A percentile compares a stretch with the other conserved stretches of the same genome.
phyloP scores from a whole-genome alignment of 768 basidiomycete genomes.

The Termitomyces sp. region DNA sequence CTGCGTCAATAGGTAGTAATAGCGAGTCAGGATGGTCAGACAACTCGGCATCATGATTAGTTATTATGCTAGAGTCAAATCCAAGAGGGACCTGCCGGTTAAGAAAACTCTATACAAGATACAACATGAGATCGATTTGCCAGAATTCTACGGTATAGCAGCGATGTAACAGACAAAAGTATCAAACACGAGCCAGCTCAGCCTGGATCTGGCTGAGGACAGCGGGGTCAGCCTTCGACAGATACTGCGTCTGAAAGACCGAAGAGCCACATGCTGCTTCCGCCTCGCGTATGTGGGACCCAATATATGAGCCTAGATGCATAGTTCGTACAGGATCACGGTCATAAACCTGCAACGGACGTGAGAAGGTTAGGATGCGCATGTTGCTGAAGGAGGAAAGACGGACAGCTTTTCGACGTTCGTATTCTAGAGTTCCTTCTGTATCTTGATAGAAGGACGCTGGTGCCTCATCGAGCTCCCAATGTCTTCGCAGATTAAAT shows the following conservation, averaged over 20 bases:
- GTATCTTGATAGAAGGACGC: conserved; percentile 54
- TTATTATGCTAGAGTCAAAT: background rate
- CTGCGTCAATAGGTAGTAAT: conserved; percentile 50
- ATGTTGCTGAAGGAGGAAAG: conserved; percentile 2
- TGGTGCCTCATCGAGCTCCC: conserved; percentile 65
- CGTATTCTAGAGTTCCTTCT: conserved; percentile 69
- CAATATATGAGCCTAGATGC: conserved; percentile 59
- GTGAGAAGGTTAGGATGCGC: background rate
- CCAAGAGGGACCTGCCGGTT: background rate
- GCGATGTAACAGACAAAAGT: background rate
- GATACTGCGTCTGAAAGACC: conserved; percentile 54
- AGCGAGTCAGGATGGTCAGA: conserved; percentile 42
- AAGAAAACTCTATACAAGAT: background rate
- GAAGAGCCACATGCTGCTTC: conserved; percentile 53
- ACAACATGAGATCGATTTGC: background rate
- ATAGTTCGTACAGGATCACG: conserved; percentile 67
- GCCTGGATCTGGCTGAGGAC: conserved; percentile 69
- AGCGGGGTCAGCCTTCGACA: conserved; percentile 63
- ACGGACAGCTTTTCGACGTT: conserved; percentile 68
- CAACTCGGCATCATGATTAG: conserved; percentile 8
- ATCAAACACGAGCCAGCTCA: conserved; percentile 32
- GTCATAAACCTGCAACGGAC: conserved; percentile 50
- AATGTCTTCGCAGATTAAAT: conserved; percentile 52
- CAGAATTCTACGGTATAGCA: background rate
- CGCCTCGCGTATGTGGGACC: conserved; percentile 55